Evolutionary conservation across 768 basidiomycete species (phyloP), one percentile per base, ranked within the genome.

Genomic region (Auricularia heimuer): DNA sequence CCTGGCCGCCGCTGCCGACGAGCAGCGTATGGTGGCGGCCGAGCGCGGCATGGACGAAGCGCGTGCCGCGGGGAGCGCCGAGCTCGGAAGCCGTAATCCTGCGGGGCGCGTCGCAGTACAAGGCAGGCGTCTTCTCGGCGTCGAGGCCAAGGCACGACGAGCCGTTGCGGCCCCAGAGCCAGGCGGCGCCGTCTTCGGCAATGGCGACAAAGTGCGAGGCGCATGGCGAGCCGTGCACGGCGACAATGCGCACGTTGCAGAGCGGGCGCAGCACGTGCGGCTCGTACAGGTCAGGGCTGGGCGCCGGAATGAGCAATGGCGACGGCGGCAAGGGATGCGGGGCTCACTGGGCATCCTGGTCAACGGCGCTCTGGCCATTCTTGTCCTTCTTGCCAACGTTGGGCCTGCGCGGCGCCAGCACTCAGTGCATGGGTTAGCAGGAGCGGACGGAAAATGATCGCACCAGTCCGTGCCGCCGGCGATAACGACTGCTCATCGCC

Each of bases 181-280:
- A 94, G 8, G 94, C 96, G 45, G 83, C 81, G 6, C 93, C 94
- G 63, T 87, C 82, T 29, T 81, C 69, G 77, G 91, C 90, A 67
- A 94, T 73, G 14, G 80, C 85, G 51, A 94, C 84, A 69, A 83
- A 87, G 72, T 94, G 90, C 71, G 89, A 92, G 6, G 84, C 84
- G 10, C 78, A 82, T 69, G 89, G 90, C 1, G 89, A 88, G 10
- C 90, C 82, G 73, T 94, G 87, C 62, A 94, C 75, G 7, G 88
- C 89, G 24, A 79, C 75, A 10, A 82, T 80, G 72, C 87, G 85
- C 76, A 95, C 81, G 73, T 95, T 94, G 73, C 85, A 81, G 37
- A 98, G 79, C 0, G 93, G 91, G 65, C 96, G 90, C 18, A 98
- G 82, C 70, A 96, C 92, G 75, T 94, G 85, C 0, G 94, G 94